Percentiles rank a stretch among this genome's conserved stretches.
Conservation (phyloP, 495 filamentous ascomycete species). For the Pyrenula massariospora region DNA sequence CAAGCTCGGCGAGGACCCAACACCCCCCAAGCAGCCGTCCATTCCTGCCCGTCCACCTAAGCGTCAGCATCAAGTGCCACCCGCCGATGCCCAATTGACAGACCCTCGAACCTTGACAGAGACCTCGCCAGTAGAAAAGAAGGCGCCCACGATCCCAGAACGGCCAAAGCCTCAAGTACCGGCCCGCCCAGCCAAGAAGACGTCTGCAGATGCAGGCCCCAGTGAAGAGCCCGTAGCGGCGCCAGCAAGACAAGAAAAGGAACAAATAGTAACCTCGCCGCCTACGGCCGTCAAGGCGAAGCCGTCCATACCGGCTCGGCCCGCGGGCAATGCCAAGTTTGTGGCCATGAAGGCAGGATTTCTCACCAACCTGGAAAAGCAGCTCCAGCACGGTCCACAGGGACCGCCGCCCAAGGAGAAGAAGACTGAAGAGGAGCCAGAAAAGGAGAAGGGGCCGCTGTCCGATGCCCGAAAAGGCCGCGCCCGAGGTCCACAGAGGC, state of each 20-base stretch:
- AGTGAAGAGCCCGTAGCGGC: constrained; percentile 21
- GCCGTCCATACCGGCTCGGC: constrained; percentile 70
- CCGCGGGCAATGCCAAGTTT: constrained; percentile 67
- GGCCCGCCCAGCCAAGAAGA: constrained; percentile 49
- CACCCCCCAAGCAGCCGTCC: constrained; percentile 1
- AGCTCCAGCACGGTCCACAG: constrained; percentile 71
- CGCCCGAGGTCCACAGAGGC: constrained; percentile 74
- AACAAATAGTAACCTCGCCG: constrained; percentile 19
- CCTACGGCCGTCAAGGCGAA: constrained; percentile 48
- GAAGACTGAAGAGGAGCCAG: constrained; percentile 44
- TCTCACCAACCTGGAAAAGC: constrained; percentile 77
- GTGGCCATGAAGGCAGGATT: constrained; percentile 83
- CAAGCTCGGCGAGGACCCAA: background rate
- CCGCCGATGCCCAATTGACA: constrained; percentile 18
- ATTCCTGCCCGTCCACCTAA: constrained; percentile 16
- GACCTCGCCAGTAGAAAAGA: constrained; percentile 32
- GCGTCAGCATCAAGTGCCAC: constrained; percentile 24
- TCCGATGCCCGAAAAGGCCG: constrained; percentile 80
- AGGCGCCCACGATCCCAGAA: constrained; percentile 46
- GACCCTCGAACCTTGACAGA: constrained; percentile 12
- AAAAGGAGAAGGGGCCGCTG: constrained; percentile 65
- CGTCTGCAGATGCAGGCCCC: constrained; percentile 21
- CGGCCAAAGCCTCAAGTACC: constrained; percentile 77
- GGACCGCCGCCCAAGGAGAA: constrained; percentile 55
- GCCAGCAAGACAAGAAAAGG: constrained; percentile 15